Conservation (phyloP, 495 filamentous ascomycete species). For the Cercophora sp. region DNA sequence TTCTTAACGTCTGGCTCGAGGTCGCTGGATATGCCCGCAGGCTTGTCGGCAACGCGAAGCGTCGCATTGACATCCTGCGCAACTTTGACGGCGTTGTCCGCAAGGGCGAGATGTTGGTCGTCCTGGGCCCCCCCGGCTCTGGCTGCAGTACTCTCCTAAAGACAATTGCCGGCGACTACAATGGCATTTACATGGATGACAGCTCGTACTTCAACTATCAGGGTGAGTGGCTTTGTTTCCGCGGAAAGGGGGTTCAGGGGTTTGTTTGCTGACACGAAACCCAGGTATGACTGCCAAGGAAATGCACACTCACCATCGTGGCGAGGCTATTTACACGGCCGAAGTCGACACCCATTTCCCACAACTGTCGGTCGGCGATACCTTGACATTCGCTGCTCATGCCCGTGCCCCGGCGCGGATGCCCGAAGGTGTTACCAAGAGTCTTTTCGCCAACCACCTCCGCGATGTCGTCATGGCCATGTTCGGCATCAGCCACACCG, state of each 20-base stretch:
- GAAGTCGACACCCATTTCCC: conserved; percentile 82
- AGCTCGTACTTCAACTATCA: conserved; percentile 71
- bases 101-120: conserved; percentile 76
- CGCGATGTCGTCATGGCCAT: conserved; percentile 76
- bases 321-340: conserved; percentile 77
- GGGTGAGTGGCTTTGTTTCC: conserved; percentile 38
- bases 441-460: conserved; percentile 60
- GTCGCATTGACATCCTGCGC: conserved; percentile 73
- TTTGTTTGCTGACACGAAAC: conserved; percentile 11
- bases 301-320: conserved; percentile 67
- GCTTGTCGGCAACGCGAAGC: conserved; percentile 47
- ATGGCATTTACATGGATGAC: conserved; percentile 64
- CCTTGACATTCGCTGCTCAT: conserved; percentile 70
- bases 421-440: conserved; percentile 54
- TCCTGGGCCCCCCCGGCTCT: conserved; percentile 71
- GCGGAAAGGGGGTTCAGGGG: neutral
- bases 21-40: conserved; percentile 42
- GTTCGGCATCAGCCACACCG: conserved; percentile 71
- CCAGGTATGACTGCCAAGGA: conserved; percentile 51
- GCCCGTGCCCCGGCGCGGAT: conserved; percentile 62
- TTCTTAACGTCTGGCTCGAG: conserved; percentile 61
- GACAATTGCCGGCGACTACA: conserved; percentile 71
- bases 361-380: conserved; percentile 75
- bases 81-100: conserved; percentile 73
- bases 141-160: conserved; percentile 80